phyloP scores from a whole-genome alignment of 1,139 yeast species.

The Taiozyma sp. region DNA sequence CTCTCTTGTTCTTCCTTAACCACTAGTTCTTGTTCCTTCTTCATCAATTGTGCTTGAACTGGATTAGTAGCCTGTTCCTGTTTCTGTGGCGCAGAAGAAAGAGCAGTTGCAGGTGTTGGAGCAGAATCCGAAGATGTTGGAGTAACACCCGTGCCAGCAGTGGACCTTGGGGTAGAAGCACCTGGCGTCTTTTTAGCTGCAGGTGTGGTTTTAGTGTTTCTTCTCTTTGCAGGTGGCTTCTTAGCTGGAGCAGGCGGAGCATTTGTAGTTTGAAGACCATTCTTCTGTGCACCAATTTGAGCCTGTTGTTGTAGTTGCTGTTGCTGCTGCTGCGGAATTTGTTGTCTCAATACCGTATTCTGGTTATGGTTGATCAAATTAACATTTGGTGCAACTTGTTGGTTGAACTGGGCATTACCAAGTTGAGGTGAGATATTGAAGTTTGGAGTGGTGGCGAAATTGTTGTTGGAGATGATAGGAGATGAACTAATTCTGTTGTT shows the following conservation, averaged over 20 bases:
- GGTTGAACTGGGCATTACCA: conserved; percentile 10
- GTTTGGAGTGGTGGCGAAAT: conserved; percentile 10
- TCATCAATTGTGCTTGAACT: conserved; percentile 15
- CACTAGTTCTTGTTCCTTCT: conserved; percentile 21
- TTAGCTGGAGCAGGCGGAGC: conserved; percentile 17
- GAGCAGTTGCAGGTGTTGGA: conserved; percentile 6
- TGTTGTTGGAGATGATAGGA: conserved; percentile 16
- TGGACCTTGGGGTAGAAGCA: conserved; percentile 12
- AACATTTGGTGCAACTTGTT: conserved; percentile 9
- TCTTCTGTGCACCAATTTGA: conserved; percentile 3
- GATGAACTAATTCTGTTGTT: conserved; percentile 13
- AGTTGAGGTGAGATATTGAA: conserved; percentile 20
- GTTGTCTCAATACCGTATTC: conserved; percentile 8
- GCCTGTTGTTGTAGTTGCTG: background rate
- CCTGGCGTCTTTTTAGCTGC: conserved; percentile 10
- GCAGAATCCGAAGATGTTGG: conserved; percentile 10
- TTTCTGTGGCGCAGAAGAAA: conserved; percentile 11
- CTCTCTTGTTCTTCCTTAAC: conserved; percentile 13
- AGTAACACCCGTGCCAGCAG: conserved; percentile 1
- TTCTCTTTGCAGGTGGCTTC: conserved; percentile 19
- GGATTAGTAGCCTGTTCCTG: conserved; percentile 3
- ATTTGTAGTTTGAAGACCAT: conserved; percentile 14
- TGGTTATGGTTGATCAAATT: conserved; percentile 15
- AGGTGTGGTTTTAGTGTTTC: conserved; percentile 11
- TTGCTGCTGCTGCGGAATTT: conserved; percentile 15